Evolutionary conservation across 2,329 filamentous ascomycete species (phyloP), one percentile per base, ranked within the genome.

Genomic region (Sclerotinia spermophila): DNA sequence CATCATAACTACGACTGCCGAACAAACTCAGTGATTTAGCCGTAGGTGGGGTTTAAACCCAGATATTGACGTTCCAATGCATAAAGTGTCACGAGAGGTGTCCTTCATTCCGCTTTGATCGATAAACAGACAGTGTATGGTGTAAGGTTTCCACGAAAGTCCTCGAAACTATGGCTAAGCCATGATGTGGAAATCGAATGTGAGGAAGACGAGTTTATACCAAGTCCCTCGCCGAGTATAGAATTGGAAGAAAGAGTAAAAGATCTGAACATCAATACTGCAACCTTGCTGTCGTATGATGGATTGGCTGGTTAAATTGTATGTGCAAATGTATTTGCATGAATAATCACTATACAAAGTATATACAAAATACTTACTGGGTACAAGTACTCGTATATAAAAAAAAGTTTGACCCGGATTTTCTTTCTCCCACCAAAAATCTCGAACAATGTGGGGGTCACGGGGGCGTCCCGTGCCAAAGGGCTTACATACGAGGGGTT

Each of bases 391-490:
- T 38, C 21, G 55, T n/a, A 27, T 27, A 38, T 24, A 2, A 24
- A 33, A 40, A 33, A 6, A 5, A 62, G 6, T 24, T 45, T 38
- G 30, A 51, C 30, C 61, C 61, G 61, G 61, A 65, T 65, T 65
- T 64, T 65, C 61, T 38, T 65, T 53, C 45, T 53, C 33, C 61
- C 45, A 6, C 45, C 44, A 38, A 51, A 51, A 53, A 7, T 35
- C 55, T 64, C 42, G 42, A 64, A 64, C 30, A 40, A 53, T 65
- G 61, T 53, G 61, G 61, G 61, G 61, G 44, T n/a, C n/a, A 30
- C 30, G 44, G n/a, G n/a, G n/a, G n/a, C n/a, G n/a, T n/a, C n/a
- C n/a, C n/a, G n/a, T n/a, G n/a, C n/a, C n/a, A n/a, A n/a, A n/a
- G n/a, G n/a, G n/a, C n/a, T n/a, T n/a, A n/a, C n/a, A n/a, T 24